Evolutionary conservation across 139 green algal species (phyloP).

Genomic region (Ettlia oleoabundans): DNA sequence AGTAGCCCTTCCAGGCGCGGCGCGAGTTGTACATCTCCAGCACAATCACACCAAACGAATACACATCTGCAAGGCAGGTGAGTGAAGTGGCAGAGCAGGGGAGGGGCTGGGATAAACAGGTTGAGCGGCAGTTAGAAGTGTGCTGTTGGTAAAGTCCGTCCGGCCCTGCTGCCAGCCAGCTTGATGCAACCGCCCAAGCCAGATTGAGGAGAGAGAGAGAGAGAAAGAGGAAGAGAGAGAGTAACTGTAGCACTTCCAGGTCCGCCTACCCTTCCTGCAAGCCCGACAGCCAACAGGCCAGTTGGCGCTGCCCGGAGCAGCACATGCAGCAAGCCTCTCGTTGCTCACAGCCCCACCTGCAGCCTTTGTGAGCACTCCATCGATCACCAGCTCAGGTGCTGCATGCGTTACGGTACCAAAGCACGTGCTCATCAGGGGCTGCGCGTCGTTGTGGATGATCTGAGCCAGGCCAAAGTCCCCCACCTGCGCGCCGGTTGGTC

Average conservation of each 20-base stretch:
- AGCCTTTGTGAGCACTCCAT: background rate
- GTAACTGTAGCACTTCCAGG: too few species aligned
- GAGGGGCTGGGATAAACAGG: background rate
- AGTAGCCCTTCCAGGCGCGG: background rate
- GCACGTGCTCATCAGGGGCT: background rate
- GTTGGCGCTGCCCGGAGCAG: background rate
- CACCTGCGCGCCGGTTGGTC: background rate
- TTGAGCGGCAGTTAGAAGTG: too few species aligned
- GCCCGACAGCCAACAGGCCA: too few species aligned
- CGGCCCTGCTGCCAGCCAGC: too few species aligned
- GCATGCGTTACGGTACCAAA: background rate
- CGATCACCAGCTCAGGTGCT: background rate
- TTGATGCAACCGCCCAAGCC: too few species aligned
- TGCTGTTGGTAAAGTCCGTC: too few species aligned
- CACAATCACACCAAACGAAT: background rate
- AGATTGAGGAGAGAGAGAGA: too few species aligned
- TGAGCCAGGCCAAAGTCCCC: conserved; percentile 1
- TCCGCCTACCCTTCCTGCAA: too few species aligned
- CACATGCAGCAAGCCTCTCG: background rate
- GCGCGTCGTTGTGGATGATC: background rate
- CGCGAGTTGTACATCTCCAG: background rate
- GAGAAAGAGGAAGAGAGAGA: too few species aligned
- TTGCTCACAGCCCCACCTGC: background rate
- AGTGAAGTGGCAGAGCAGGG: background rate
- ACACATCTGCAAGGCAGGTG: background rate